Evolutionary conservation across 2,329 filamentous ascomycete species (phyloP), one percentile per base, ranked within the genome.

Genomic region (Penicillium sp.): DNA sequence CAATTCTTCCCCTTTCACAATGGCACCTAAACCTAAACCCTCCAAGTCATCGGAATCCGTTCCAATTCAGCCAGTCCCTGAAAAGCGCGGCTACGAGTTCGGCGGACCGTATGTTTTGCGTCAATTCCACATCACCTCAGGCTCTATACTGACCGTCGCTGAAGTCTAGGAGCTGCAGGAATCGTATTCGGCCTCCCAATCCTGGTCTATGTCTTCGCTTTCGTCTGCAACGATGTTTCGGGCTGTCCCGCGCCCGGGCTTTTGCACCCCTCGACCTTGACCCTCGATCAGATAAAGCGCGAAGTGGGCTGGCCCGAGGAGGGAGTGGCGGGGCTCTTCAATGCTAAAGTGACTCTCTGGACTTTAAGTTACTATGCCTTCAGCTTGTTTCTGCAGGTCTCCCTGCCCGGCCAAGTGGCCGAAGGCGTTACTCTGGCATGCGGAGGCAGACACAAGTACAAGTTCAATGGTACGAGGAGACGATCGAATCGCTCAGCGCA

Each of bases 171-270:
- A 46, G 88, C 87, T 28, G 80, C 85, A 50, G 78, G 73, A 51
- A 87, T 97, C 62, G 86, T 86, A 6, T 85, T 94, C 60, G 84
- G 84, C 46, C 81, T 96, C 0, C 91, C 91, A 0, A 50, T 89
- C 34, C 77, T 90, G 54, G 80, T 89, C 58, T 95, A 93, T 71
- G 66, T 83, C 59, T 85, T 91, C 64, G 78, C 84, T 38, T 95
- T 96, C 64, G 75, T 85, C 60, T 96, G 91, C 78, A 97, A 96
- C 72, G 90, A 97, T 67, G 75, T 94, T 54, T 85, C 88, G 7
- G 91, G 93, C 48, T 97, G 93, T 65, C 93, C 91, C 38, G 84
- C 87, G 2, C 89, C 90, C 3, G 89, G 87, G 3, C 76, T 91
- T 7, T 77, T 95, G 29, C 77, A 78, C 56, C 89, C 87, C 26